phyloP scores from a whole-genome alignment of 345 rosid genomes.

The Melaleuca quinquenervia region DNA sequence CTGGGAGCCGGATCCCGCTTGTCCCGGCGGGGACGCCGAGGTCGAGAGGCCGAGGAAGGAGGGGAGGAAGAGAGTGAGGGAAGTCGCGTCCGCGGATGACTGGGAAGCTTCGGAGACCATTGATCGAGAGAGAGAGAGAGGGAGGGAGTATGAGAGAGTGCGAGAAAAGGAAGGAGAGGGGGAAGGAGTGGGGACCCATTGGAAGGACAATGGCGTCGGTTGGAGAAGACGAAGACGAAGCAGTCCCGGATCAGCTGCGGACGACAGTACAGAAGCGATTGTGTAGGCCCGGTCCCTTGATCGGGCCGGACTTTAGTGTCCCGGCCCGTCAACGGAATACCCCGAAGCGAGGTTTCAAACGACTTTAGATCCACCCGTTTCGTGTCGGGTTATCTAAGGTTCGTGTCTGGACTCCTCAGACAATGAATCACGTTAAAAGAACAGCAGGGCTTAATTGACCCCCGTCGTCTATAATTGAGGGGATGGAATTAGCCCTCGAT shows the following conservation, averaged over 20 bases:
- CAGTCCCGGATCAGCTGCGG: not conserved
- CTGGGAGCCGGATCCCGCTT: not conserved
- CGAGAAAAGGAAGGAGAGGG: not conserved
- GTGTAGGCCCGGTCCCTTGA: not conserved
- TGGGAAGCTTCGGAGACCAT: not conserved
- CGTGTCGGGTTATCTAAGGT: not conserved
- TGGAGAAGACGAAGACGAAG: not conserved
- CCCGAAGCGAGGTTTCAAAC: not conserved
- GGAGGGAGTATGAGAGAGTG: not conserved
- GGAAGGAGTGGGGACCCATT: slow-evolving; percentile 2
- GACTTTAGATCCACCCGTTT: not conserved
- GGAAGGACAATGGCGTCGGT: not conserved
- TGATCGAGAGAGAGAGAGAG: not conserved
- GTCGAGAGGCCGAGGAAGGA: slow-evolving; percentile 35
- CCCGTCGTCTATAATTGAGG: not conserved
- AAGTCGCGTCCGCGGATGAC: not conserved
- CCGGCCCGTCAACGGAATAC: not conserved
- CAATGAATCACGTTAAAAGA: not conserved
- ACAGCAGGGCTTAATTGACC: not conserved
- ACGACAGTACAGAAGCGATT: not conserved
- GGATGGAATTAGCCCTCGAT: not conserved
- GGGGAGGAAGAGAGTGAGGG: slow-evolving; percentile 23
- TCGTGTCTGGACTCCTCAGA: not conserved
- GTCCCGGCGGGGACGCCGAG: not conserved
- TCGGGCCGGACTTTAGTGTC: not conserved